Evolutionary conservation across 257 asterid species (phyloP).

Genomic region (Ballota nigra): DNA sequence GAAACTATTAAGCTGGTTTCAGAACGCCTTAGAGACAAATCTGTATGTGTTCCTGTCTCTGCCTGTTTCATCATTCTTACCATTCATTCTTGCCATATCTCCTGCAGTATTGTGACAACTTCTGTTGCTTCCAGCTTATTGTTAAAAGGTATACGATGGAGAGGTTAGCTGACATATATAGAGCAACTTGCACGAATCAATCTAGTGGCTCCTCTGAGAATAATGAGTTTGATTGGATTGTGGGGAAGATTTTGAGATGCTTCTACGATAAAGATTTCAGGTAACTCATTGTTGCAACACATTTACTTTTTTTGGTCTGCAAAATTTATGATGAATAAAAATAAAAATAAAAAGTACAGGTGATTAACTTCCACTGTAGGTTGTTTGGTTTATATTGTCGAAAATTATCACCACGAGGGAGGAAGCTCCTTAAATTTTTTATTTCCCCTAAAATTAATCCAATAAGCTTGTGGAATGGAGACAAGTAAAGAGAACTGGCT

Average conservation of each 20-base stretch:
- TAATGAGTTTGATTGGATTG: conserved; percentile 82
- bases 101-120: conserved; percentile 18
- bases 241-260: conserved; percentile 88
- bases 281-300: conserved; percentile 36
- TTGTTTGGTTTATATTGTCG: conserved; percentile 12
- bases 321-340: conserved; percentile 1
- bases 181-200: conserved; percentile 57
- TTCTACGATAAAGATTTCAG: conserved; percentile 98
- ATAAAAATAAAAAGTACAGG: conserved; percentile 1
- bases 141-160: conserved; percentile 89
- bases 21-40: conserved; percentile 95
- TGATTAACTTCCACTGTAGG: not conserved
- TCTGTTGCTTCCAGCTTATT: conserved; percentile 58
- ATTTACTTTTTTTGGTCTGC: not conserved
- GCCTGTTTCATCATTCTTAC: conserved; percentile 12
- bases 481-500: conserved; percentile 11
- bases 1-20: conserved; percentile 81
- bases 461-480: conserved; percentile 15
- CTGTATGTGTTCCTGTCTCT: conserved; percentile 53
- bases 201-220: conserved; percentile 37
- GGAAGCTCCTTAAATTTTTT: conserved; percentile 8
- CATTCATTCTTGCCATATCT: conserved; percentile 14
- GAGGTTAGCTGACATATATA: conserved; percentile 84
- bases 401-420: conserved; percentile 3
- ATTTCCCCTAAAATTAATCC: not conserved